Evolutionary conservation across 495 filamentous ascomycete species (phyloP).

Genomic region (Penicillium diatomitis): DNA sequence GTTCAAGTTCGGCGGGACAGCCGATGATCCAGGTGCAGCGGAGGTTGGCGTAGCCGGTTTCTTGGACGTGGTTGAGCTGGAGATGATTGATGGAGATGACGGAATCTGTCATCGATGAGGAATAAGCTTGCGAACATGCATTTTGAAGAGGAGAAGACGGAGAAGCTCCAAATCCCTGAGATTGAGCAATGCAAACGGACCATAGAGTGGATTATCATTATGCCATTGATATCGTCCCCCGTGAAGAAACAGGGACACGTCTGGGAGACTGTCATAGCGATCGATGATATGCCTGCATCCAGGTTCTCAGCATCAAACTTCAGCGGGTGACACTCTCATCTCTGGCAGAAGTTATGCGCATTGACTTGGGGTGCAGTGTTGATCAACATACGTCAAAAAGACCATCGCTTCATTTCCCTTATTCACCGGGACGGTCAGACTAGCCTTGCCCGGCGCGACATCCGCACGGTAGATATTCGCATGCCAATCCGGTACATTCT

Average conservation of each 20-base stretch:
- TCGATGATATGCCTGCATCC: conserved; percentile 30
- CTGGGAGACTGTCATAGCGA: conserved; percentile 36
- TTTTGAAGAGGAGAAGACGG: neutral
- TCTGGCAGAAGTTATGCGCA: too few species aligned
- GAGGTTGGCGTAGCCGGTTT: conserved; percentile 41
- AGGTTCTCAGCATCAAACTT: neutral
- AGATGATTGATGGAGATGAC: conserved; percentile 19
- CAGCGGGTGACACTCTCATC: neutral
- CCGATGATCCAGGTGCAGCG: conserved; percentile 38
- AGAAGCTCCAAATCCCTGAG: conserved; percentile 5
- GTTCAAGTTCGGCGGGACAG: conserved; percentile 28
- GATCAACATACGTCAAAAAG: conserved; percentile 42
- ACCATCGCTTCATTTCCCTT: conserved; percentile 58
- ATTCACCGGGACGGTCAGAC: conserved; percentile 40
- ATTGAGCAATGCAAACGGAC: neutral
- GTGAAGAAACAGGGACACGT: conserved; percentile 39
- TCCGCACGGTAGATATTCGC: conserved; percentile 44
- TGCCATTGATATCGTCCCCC: conserved; percentile 37
- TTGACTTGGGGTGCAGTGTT: too few species aligned
- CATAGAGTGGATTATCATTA: conserved; percentile 46
- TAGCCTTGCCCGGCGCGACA: conserved; percentile 19
- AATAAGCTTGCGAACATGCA: neutral
- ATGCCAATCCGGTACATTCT: conserved; percentile 28
- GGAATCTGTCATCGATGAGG: conserved; percentile 7
- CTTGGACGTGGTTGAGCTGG: conserved; percentile 13